These are phyloP conservation scores for Cajanus cajan DNA, from an alignment of 306 rosid genomes.

Conservation along the genomic window DNA sequence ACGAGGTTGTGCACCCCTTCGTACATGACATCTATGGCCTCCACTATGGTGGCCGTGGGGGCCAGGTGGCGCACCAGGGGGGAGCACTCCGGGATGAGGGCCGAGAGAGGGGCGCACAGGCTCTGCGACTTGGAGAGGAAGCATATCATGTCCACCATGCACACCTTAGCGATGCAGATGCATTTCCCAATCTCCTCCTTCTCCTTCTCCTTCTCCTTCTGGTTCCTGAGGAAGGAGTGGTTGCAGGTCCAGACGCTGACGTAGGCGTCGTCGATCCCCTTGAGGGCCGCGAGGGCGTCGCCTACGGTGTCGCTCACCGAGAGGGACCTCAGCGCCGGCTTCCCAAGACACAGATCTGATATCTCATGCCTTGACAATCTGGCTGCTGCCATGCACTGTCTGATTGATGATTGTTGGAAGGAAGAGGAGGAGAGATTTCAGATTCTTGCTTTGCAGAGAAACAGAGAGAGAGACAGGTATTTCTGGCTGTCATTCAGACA, in stretches of 20 bases:
- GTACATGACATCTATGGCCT: conserved; percentile 64
- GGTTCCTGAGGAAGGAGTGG: conserved; percentile 34
- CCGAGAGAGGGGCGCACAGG: conserved; percentile 42
- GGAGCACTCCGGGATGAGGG: conserved; percentile 31
- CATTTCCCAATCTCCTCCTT: no score
- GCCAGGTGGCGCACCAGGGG: conserved; percentile 57
- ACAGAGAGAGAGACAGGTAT: no score
- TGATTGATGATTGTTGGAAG: no score
- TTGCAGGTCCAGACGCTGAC: conserved; percentile 76
- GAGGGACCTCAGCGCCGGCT: conserved; percentile 68
- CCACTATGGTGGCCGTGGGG: conserved; percentile 61
- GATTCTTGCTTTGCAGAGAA: no score
- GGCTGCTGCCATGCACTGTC: conserved; percentile 84
- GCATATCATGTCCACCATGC: conserved; percentile 59
- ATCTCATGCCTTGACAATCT: conserved; percentile 48
- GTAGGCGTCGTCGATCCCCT: conserved; percentile 39
- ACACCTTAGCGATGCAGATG: conserved; percentile 64
- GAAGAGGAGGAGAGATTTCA: no score
- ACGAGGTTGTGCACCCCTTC: conserved; percentile 77
- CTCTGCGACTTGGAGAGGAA: conserved; percentile 54
- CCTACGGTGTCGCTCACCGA: conserved; percentile 54
- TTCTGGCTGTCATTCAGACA: no score
- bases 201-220: no score
- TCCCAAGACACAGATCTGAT: conserved; percentile 83
- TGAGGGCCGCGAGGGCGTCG: conserved; percentile 60